Base-by-base conservation (phyloP, 2,329 filamentous ascomycete species). In the Ophiocordyceps sinensis region DNA sequence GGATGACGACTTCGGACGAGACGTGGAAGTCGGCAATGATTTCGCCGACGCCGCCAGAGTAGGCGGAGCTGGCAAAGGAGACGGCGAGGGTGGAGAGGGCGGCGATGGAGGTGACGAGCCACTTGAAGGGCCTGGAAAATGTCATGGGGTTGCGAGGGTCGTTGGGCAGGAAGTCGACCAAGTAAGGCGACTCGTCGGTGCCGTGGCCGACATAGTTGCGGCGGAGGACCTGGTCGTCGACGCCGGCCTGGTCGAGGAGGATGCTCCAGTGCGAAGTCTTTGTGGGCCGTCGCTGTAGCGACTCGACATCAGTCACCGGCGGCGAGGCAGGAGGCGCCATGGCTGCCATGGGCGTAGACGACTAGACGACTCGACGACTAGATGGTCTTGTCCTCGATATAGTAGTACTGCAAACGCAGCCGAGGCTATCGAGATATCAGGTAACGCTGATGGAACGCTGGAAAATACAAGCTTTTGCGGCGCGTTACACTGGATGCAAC, bases 61-160 rank as follows among this genome's bases (percentile, higher is more conserved):
- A 83, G 28, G 80, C 80, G 1, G 77, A 80, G 15, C 78, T 82
- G 41, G 76, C 74, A 50, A 87, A 81, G 3, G 82, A 67, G 28
- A 85, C 79, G 26, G 71, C 79, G 36, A 87, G 67, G 1, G 79
- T 82, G 13, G 81, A 75, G 26, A 81, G 50, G 12, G 81, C 79
- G 43, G 80, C 73, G 34, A 80, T 55, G 40, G 73, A 53, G 2
- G 78, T 81, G 47, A 81, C 73, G 28, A 56, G 54, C 81, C 82
- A 86, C 62, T 85, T 85, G 58, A 70, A 72, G 26, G 52, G 42
- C 2, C 52, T 44, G 10, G 68, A 60, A 50, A 77, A 82, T 38
- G 65, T 63, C 67, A 80, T 71, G 1, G 82, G 79, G 56, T 86
- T 82, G 47, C 75, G 71, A 10, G 72, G 70, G 54, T 87, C 82